Evolutionary conservation across 2,329 filamentous ascomycete species (phyloP).

Genomic region (Fusarium camptoceras): DNA sequence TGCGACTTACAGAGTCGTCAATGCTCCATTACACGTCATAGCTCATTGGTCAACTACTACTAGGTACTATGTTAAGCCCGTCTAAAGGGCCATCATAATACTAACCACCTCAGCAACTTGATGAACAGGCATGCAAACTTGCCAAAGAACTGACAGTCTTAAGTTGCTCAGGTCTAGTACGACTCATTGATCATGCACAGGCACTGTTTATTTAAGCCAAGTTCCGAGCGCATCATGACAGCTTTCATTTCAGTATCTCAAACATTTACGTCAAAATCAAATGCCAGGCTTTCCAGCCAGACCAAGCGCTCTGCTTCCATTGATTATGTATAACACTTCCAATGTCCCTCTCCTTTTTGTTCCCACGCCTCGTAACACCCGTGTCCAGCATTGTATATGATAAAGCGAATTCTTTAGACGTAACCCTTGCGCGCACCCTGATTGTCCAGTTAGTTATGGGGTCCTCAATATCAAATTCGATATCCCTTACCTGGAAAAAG

Average conservation of each 20-base stretch:
- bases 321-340: slow-evolving; percentile 49
- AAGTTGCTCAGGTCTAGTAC: neutral
- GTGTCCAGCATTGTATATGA: slow-evolving; percentile 39
- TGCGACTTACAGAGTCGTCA: neutral
- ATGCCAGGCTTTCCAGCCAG: slow-evolving; percentile 27
- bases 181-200: neutral
- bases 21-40: slow-evolving; percentile 3
- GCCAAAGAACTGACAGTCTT: neutral
- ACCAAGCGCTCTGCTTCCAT: slow-evolving; percentile 39
- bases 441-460: slow-evolving; percentile 20
- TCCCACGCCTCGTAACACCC: slow-evolving; percentile 50
- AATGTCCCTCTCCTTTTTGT: slow-evolving; percentile 47
- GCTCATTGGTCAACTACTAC: slow-evolving; percentile 4
- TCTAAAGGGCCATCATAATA: neutral
- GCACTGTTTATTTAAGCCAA: slow-evolving; percentile 25
- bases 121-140: neutral
- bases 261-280: slow-evolving; percentile 22
- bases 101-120: neutral
- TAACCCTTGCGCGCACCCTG: slow-evolving; percentile 76
- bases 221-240: slow-evolving; percentile 40
- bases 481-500: slow-evolving; percentile 85
- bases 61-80: too few species aligned
- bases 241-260: slow-evolving; percentile 37
- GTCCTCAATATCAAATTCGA: neutral
- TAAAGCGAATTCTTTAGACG: slow-evolving; percentile 61